phyloP scores from a whole-genome alignment of 805 yeast species.

The Hanseniaspora thailandica region DNA sequence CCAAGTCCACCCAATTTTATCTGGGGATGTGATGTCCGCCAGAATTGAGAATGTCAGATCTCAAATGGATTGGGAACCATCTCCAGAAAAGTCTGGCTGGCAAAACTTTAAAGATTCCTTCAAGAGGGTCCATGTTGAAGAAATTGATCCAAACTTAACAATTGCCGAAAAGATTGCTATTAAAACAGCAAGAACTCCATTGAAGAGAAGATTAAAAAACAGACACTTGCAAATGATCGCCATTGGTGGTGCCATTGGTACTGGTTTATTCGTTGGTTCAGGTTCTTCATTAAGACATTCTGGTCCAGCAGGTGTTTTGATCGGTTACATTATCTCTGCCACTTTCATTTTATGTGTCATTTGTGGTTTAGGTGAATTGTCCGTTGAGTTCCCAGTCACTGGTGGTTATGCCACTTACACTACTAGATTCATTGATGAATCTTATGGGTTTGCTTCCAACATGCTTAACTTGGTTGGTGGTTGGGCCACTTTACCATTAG shows the following conservation, averaged over 20 bases:
- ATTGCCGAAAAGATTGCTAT: slow-evolving; percentile 38
- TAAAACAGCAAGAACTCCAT: slow-evolving; percentile 42
- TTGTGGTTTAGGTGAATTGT: slow-evolving; percentile 50
- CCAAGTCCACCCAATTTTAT: slow-evolving; percentile 6
- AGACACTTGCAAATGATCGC: slow-evolving; percentile 57
- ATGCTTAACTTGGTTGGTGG: slow-evolving; percentile 45
- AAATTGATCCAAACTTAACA: slow-evolving; percentile 32
- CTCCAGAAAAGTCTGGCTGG: slow-evolving; percentile 26
- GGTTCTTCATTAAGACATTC: slow-evolving; percentile 50
- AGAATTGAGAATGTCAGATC: slow-evolving; percentile 9
- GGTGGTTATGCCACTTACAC: slow-evolving; percentile 55
- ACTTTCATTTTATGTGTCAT: slow-evolving; percentile 46
- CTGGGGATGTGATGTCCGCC: slow-evolving; percentile 11
- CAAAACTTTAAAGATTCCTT: slow-evolving; percentile 39
- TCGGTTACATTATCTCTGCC: slow-evolving; percentile 47
- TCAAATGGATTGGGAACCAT: slow-evolving; percentile 2
- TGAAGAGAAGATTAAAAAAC: slow-evolving; percentile 40
- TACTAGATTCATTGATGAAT: slow-evolving; percentile 45
- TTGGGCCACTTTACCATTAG: slow-evolving; percentile 40
- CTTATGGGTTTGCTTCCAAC: slow-evolving; percentile 53
- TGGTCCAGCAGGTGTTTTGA: slow-evolving; percentile 55
- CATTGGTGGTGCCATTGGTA: slow-evolving; percentile 61
- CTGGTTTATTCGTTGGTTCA: slow-evolving; percentile 65
- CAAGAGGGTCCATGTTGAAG: slow-evolving; percentile 31
- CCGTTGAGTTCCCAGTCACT: slow-evolving; percentile 49